Percentiles rank a stretch among this genome's conserved stretches.
Evolutionary conservation across 768 basidiomycete species (phyloP).

Genomic region (Leccinellum albellum): DNA sequence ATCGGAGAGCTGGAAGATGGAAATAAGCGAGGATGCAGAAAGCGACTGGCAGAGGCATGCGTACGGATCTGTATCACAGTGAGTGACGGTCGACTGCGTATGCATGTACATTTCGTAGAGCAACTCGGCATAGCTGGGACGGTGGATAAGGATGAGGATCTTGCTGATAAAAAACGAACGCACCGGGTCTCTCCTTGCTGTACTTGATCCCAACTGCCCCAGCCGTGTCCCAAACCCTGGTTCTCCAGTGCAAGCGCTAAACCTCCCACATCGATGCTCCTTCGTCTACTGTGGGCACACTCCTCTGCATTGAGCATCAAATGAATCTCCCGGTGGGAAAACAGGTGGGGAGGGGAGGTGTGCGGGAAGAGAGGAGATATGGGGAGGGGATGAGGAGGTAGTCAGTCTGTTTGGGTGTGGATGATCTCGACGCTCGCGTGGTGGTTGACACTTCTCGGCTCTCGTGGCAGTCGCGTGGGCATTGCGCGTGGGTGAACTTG

Average conservation of each 20-base stretch:
- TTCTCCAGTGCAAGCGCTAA: conserved; percentile 73
- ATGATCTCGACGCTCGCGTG: conserved; percentile 36
- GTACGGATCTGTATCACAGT: conserved; percentile 34
- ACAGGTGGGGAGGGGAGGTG: background rate
- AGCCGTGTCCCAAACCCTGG: conserved; percentile 62
- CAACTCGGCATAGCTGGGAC: conserved; percentile 69
- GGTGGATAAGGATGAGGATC: conserved; percentile 9
- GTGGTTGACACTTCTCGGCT: conserved; percentile 33
- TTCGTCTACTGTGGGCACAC: conserved; percentile 40
- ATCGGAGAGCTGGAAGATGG: conserved; percentile 41
- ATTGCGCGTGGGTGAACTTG: conserved; percentile 23
- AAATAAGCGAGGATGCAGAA: conserved; percentile 9
- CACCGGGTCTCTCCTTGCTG: conserved; percentile 48
- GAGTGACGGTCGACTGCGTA: conserved; percentile 68
- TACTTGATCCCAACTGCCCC: conserved; percentile 58
- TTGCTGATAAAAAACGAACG: conserved; percentile 22
- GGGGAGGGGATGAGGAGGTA: conserved; percentile 7
- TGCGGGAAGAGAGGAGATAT: background rate
- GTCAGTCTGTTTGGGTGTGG: conserved; percentile 16
- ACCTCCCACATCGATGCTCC: conserved; percentile 89
- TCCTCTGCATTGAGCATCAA: conserved; percentile 31
- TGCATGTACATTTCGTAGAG: conserved; percentile 83
- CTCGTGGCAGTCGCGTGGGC: conserved; percentile 36
- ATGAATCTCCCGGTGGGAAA: background rate
- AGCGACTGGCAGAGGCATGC: background rate